A percentile compares a stretch with the other conserved stretches of the same genome.
phyloP scores from a whole-genome alignment of 768 basidiomycete genomes.

The Auricularia auricula-judae region DNA sequence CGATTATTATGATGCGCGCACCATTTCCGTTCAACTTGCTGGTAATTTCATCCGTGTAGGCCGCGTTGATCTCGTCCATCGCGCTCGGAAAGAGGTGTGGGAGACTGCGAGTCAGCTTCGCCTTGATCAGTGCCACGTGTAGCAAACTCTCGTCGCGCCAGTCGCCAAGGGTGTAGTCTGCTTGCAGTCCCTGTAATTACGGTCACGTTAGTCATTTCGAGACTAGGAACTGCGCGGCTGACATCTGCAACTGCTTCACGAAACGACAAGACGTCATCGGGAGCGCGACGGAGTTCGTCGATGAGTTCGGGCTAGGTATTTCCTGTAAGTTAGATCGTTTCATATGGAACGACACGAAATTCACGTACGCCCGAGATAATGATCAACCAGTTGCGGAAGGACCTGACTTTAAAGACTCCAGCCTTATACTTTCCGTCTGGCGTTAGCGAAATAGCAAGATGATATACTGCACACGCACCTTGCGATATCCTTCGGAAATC shows the following conservation, averaged over 20 bases:
- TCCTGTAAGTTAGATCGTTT: no score
- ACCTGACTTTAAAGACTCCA: constrained; percentile 31
- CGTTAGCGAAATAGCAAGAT: neutral
- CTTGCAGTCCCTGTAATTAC: neutral
- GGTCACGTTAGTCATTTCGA: neutral
- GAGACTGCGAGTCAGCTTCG: constrained; percentile 9
- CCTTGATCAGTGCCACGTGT: constrained; percentile 7
- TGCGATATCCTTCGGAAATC: constrained; percentile 22
- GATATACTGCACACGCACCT: constrained; percentile 10
- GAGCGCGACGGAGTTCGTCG: constrained; percentile 15
- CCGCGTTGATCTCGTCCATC: constrained; percentile 7
- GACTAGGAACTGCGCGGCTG: no score
- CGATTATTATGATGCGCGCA: neutral
- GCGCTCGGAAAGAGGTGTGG: constrained; percentile 4
- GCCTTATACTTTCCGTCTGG: constrained; percentile 6
- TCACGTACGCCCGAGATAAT: constrained; percentile 18
- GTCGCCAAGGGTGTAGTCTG: constrained; percentile 3
- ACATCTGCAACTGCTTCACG: constrained; percentile 1
- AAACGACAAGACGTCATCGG: constrained; percentile 12
- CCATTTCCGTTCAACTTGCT: constrained; percentile 1
- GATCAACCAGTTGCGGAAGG: constrained; percentile 32
- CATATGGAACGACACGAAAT: neutral
- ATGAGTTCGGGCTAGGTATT: constrained; percentile 3
- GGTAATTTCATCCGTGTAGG: constrained; percentile 1
- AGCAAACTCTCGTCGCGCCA: constrained; percentile 5